phyloP scores from a whole-genome alignment of 192 early-diverging fungal species.

The Coemansia erecta region DNA sequence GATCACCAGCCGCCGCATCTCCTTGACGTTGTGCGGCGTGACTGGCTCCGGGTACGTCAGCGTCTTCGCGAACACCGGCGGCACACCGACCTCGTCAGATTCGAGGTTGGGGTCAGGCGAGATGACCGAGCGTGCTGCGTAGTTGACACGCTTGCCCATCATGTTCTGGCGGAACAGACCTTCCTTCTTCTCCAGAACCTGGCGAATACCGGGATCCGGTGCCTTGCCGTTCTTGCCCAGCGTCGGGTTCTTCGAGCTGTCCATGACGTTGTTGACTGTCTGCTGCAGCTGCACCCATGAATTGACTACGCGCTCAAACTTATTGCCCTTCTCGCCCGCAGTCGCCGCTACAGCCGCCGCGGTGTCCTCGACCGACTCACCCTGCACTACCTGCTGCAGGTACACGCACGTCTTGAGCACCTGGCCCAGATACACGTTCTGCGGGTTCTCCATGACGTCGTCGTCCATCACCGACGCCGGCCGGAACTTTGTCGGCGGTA shows the following conservation, averaged over 20 bases:
- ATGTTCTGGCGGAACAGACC: slow-evolving; percentile 99
- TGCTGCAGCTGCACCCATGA: slow-evolving; percentile 82
- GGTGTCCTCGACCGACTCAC: slow-evolving; percentile 14
- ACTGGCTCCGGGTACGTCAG: slow-evolving; percentile 98
- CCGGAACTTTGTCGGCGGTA: slow-evolving; percentile 91
- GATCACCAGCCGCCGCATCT: slow-evolving; percentile 86
- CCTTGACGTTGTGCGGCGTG: slow-evolving; percentile 90
- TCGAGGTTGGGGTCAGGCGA: slow-evolving; percentile 97
- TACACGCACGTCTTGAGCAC: slow-evolving; percentile 78
- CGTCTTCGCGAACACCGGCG: slow-evolving; percentile 90
- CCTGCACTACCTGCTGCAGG: slow-evolving; percentile 57
- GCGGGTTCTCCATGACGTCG: slow-evolving; percentile 88
- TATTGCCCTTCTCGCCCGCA: slow-evolving; percentile 14
- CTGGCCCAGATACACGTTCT: slow-evolving; percentile 82
- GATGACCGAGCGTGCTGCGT: slow-evolving; percentile 95
- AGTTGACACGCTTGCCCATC: slow-evolving; percentile 99
- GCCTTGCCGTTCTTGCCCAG: slow-evolving; percentile 57
- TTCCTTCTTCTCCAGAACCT: slow-evolving; percentile 98
- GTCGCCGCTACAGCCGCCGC: slow-evolving; percentile 2
- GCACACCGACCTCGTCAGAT: slow-evolving; percentile 96
- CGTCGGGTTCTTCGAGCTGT: slow-evolving; percentile 84
- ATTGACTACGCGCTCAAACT: slow-evolving; percentile 50
- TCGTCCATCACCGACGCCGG: slow-evolving; percentile 90
- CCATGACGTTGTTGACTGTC: slow-evolving; percentile 89
- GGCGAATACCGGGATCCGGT: slow-evolving; percentile 87